Conservation (phyloP, 2,329 filamentous ascomycete genomes). For the Bretziella fagacearum region DNA sequence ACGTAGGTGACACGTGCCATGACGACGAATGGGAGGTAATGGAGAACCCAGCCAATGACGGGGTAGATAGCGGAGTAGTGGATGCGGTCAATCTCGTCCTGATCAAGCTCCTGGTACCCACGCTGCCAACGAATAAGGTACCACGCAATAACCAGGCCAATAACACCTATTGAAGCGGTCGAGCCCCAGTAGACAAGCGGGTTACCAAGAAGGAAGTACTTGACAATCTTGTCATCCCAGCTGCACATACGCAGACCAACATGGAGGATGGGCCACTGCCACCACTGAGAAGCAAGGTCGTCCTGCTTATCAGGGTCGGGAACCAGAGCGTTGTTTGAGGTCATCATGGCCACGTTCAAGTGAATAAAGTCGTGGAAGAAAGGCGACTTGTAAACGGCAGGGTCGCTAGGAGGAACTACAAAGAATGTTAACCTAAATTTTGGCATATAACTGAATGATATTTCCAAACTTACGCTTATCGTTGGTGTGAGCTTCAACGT, state of each 20-base stretch:
- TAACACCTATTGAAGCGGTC: slow-evolving; percentile 58
- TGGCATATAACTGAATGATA: neutral
- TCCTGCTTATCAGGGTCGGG: slow-evolving; percentile 98
- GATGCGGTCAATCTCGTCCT: slow-evolving; percentile 75
- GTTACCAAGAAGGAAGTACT: slow-evolving; percentile 97
- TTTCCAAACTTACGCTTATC: slow-evolving; percentile 56
- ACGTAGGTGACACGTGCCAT: slow-evolving; percentile 99
- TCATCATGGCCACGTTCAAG: slow-evolving; percentile 99
- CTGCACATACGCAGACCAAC: slow-evolving; percentile 97
- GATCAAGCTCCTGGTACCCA: slow-evolving; percentile 68
- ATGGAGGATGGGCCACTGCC: slow-evolving; percentile 95
- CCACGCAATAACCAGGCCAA: slow-evolving; percentile 59
- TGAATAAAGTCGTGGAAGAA: slow-evolving; percentile 97
- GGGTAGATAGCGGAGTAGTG: slow-evolving; percentile 90
- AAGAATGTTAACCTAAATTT: slow-evolving; percentile 20
- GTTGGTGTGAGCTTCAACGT: slow-evolving; percentile 88
- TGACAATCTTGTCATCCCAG: slow-evolving; percentile 89
- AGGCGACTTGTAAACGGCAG: slow-evolving; percentile 85
- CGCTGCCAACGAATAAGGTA: slow-evolving; percentile 93
- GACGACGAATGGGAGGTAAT: slow-evolving; percentile 87
- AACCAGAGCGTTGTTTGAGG: slow-evolving; percentile 94
- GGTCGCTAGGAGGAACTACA: slow-evolving; percentile 69
- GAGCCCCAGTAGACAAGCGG: slow-evolving; percentile 92
- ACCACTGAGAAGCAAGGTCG: slow-evolving; percentile 87
- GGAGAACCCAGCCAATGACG: slow-evolving; percentile 81